Base-by-base conservation (phyloP, 495 filamentous ascomycete genomes). In the Immersiella caudata region DNA sequence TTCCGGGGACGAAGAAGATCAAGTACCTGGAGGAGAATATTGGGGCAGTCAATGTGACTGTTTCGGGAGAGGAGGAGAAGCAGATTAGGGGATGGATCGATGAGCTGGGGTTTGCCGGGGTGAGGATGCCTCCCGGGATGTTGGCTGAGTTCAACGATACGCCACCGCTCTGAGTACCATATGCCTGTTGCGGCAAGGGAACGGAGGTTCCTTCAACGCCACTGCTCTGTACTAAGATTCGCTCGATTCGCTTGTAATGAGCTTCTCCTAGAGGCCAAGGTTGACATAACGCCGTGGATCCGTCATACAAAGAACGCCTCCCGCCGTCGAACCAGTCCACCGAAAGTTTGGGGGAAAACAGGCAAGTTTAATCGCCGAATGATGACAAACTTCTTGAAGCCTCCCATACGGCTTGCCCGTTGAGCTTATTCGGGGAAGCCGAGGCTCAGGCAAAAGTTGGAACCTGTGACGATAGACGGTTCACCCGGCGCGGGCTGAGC, bases 1-100 rank as follows among this genome's bases (percentile, higher is more conserved):
- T 86, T 54, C 85, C 83, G 6, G 88, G 88, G 4, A 89, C 87
- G 6, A 89, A 81, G 74, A 82, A 76, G 66, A 75, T 83, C 55
- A 81, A 80, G 64, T 83, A 86, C 40, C 68, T 89, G n/a, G 84
- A 87, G 67, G 82, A 89, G 74, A 90, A 89, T 70, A 56, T 80
- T 8, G 82, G 69, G 2, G 80, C 85, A 4, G 24, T 84, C 9
- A 46, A 82, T 6, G 70, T 88, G 4, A 40, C 60, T 1, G 61
- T 89, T 26, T 81, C 74, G 0, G 70, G 69, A 0, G 78, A 80
- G 33, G 86, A 89, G 59, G 76, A 79, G 40, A 66, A 68, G 22
- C 77, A 82, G 64, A 79, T 87, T 40, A 71, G 85, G 29, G 40
- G 29, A 9, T 63, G 52, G 61, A 52, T 74, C 14, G 62, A 67